Conservation (phyloP, 2,329 filamentous ascomycete genomes). For the Periconia sp. region DNA sequence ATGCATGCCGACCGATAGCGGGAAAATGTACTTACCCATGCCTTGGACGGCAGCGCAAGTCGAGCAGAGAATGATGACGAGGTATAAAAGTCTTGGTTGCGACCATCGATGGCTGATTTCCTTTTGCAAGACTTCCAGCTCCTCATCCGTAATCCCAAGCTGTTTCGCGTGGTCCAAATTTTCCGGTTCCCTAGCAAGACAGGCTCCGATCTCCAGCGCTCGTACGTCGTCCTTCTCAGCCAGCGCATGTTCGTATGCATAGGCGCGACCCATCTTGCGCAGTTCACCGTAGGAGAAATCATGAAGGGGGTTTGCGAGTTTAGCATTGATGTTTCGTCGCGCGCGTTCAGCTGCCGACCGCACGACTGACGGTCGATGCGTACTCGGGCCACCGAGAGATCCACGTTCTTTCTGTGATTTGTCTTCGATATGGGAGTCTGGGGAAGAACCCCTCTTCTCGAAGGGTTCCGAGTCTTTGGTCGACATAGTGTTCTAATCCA, state of each 20-base stretch:
- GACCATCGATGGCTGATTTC: slow-evolving; percentile 71
- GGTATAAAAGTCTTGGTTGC: slow-evolving; percentile 67
- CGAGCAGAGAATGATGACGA: slow-evolving; percentile 68
- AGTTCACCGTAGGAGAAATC: slow-evolving; percentile 59
- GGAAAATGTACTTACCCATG: slow-evolving; percentile 57
- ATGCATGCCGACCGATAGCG: too few species aligned
- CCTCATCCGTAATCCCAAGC: slow-evolving; percentile 60
- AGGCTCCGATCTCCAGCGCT: slow-evolving; percentile 36
- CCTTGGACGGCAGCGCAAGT: slow-evolving; percentile 71
- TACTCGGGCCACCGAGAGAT: slow-evolving; percentile 1
- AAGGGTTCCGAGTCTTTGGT: slow-evolving; percentile 2
- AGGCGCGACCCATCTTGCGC: slow-evolving; percentile 62
- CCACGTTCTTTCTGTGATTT: slow-evolving; percentile 11
- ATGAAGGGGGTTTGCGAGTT: slow-evolving; percentile 60
- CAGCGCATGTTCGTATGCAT: slow-evolving; percentile 60
- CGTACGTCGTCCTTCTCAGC: slow-evolving; percentile 36
- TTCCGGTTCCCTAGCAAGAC: slow-evolving; percentile 31
- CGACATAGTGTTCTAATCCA: too few species aligned
- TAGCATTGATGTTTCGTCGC: slow-evolving; percentile 51
- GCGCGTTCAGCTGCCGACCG: slow-evolving; percentile 46
- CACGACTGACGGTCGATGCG: slow-evolving; percentile 26
- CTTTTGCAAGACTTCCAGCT: slow-evolving; percentile 61
- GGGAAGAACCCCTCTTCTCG: slow-evolving; percentile 14
- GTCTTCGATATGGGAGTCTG: slow-evolving; percentile 19
- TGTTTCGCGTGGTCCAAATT: slow-evolving; percentile 18